Conservation (phyloP, 306 rosid species). For the Biancaea sappan region DNA sequence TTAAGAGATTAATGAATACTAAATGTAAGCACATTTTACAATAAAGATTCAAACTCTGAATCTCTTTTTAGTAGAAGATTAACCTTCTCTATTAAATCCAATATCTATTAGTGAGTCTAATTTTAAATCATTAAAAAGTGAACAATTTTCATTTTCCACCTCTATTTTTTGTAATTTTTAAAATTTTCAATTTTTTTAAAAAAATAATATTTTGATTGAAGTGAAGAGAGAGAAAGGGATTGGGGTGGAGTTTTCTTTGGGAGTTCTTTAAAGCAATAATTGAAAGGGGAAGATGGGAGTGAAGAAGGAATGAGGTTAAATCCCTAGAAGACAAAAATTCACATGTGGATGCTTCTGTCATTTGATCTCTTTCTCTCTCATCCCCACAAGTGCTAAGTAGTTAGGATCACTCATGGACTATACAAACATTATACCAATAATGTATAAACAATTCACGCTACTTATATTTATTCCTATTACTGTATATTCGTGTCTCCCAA, state of each 20-base stretch:
- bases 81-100: too few relatives aligned
- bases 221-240: background rate
- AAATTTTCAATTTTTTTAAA: background rate
- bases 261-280: background rate
- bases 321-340: constrained; percentile 3
- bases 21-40: too few relatives aligned
- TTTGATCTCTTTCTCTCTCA: background rate
- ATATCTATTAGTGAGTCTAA: too few relatives aligned
- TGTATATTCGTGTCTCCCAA: background rate
- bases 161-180: background rate
- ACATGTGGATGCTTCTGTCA: background rate
- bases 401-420: background rate
- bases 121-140: too few relatives aligned
- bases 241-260: background rate
- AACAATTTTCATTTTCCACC: background rate
- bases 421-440: background rate
- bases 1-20: too few relatives aligned
- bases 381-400: background rate
- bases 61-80: too few relatives aligned
- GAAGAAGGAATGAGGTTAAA: background rate
- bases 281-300: too few relatives aligned
- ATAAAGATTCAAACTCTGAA: too few relatives aligned
- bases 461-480: background rate
- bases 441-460: background rate
- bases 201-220: background rate